These are phyloP conservation scores for Talaromyces sp. DNA, from an alignment of 2,329 filamentous ascomycete genomes.

Conservation along the genomic window DNA sequence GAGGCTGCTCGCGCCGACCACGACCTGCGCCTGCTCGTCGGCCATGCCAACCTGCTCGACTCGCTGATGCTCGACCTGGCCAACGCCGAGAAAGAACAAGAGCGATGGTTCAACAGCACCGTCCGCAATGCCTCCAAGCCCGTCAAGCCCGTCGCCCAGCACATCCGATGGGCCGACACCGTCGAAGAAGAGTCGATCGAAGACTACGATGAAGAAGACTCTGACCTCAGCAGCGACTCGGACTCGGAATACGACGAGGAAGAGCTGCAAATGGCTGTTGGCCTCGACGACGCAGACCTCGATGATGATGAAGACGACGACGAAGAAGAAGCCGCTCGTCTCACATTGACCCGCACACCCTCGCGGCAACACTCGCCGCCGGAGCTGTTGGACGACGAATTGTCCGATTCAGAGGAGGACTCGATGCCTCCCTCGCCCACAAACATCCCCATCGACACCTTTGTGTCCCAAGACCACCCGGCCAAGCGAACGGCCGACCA, in stretches of 20 bases:
- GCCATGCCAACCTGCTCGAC: slow-evolving; percentile 97
- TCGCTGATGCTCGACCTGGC: slow-evolving; percentile 86
- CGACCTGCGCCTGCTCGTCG: slow-evolving; percentile 90
- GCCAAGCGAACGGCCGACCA: slow-evolving; percentile 11
- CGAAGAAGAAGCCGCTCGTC: slow-evolving; percentile 55
- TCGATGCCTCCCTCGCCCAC: slow-evolving; percentile 67
- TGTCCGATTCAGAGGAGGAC: slow-evolving; percentile 64
- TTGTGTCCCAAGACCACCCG: slow-evolving; percentile 33
- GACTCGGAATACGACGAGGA: slow-evolving; percentile 9
- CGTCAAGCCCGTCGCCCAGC: slow-evolving; percentile 55
- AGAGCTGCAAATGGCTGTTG: slow-evolving; percentile 11
- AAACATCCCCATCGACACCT: slow-evolving; percentile 50
- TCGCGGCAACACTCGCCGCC: slow-evolving; percentile 66
- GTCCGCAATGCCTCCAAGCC: slow-evolving; percentile 66
- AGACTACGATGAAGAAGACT: slow-evolving; percentile 64
- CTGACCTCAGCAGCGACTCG: slow-evolving; percentile 49
- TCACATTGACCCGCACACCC: slow-evolving; percentile 63
- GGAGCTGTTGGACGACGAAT: slow-evolving; percentile 65
- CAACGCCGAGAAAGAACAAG: slow-evolving; percentile 91
- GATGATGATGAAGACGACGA: slow-evolving; percentile 57
- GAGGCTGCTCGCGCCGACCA: slow-evolving; percentile 90
- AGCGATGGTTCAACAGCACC: slow-evolving; percentile 96
- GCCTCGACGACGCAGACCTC: slow-evolving; percentile 52
- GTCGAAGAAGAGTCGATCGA: slow-evolving; percentile 69
- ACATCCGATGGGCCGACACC: slow-evolving; percentile 82